Conservation (phyloP, 768 basidiomycete genomes). For the Ramaria rubella region DNA sequence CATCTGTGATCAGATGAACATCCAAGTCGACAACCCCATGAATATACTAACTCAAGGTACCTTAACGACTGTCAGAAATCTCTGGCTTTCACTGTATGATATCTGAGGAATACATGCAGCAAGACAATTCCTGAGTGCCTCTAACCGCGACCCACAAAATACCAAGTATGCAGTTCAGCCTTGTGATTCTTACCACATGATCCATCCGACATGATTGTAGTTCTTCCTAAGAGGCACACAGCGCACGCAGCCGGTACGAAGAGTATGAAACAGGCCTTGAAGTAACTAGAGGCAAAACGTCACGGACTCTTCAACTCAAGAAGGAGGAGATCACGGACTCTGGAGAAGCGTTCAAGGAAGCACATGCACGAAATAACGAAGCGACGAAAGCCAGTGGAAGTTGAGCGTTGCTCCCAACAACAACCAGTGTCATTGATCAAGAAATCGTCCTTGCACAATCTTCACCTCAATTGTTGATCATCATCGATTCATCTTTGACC, state of each 20-base stretch:
- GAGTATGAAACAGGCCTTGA: conserved; percentile 76
- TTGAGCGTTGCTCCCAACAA: no score
- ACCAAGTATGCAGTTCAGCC: conserved; percentile 51
- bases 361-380: conserved; percentile 55
- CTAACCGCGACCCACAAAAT: conserved; percentile 78
- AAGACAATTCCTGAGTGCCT: conserved; percentile 78
- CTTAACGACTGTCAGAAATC: not conserved
- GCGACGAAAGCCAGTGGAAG: conserved; percentile 75
- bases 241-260: conserved; percentile 74
- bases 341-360: conserved; percentile 48
- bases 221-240: conserved; percentile 95
- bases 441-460: no score
- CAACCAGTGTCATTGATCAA: no score
- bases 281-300: conserved; percentile 66
- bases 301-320: conserved; percentile 61
- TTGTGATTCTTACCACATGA: not conserved
- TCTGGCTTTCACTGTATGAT: conserved; percentile 15
- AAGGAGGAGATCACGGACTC: conserved; percentile 75
- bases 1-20: conserved; percentile 93
- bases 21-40: conserved; percentile 95
- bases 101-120: conserved; percentile 46
- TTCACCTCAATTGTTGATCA: no score
- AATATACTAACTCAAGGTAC: conserved; percentile 83
- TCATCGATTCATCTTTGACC: no score
- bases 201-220: conserved; percentile 25